Percentiles rank a stretch among this genome's conserved stretches.
phyloP scores from a whole-genome alignment of 2,329 filamentous ascomycete species.

The Alternaria panax region DNA sequence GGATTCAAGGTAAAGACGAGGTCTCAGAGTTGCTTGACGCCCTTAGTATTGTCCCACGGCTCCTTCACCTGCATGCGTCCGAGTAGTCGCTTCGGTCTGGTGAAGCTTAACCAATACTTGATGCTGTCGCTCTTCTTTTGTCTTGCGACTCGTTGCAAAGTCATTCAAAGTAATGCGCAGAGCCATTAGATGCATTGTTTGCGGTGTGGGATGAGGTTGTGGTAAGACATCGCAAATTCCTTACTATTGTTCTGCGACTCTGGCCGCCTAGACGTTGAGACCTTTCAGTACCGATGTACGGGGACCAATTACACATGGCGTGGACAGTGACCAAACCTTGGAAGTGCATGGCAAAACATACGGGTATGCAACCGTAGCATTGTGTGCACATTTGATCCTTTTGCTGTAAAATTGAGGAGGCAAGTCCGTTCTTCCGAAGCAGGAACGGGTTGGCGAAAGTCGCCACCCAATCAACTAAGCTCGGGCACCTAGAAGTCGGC shows the following conservation, averaged over 20 bases:
- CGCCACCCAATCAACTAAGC: constrained; percentile 4
- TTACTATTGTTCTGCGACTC: constrained; percentile 48
- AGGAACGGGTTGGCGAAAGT: neutral
- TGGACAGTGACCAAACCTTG: neutral
- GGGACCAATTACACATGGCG: neutral
- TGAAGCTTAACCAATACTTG: constrained; percentile 18
- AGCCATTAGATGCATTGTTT: constrained; percentile 16
- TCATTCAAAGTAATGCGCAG: constrained; percentile 1
- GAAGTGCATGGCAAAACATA: neutral
- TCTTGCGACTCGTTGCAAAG: constrained; percentile 18
- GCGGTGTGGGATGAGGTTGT: constrained; percentile 15
- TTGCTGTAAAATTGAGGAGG: neutral
- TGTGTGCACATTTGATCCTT: neutral
- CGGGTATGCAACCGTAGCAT: neutral
- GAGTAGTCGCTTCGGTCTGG: constrained; percentile 6
- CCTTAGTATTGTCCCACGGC: constrained; percentile 36
- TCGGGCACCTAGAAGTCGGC: too few species aligned
- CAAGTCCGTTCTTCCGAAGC: neutral
- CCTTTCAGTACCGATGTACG: constrained; percentile 8
- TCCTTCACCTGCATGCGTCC: constrained; percentile 14
- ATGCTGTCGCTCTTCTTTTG: constrained; percentile 11
- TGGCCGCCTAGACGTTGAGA: constrained; percentile 26
- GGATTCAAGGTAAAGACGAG: neutral
- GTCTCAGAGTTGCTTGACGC: constrained; percentile 13
- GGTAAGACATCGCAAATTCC: constrained; percentile 24